Evolutionary conservation across 2,329 filamentous ascomycete genomes (phyloP), one percentile per base, ranked within the genome.

Genomic region (Colletotrichum lini): DNA sequence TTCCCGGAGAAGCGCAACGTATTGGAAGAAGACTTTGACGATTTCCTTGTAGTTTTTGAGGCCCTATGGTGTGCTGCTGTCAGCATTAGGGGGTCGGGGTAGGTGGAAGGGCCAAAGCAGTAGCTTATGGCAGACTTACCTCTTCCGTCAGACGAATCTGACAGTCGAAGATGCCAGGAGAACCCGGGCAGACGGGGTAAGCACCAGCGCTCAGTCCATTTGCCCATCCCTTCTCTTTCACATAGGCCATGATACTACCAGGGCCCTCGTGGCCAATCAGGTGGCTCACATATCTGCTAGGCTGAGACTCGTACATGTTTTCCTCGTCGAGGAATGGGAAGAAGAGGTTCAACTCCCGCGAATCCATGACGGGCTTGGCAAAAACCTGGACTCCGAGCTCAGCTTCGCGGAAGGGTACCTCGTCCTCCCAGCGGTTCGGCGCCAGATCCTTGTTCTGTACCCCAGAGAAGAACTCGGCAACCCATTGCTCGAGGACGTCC

Each of bases 201-300:
- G 91, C 89, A 45, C 95, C 95, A 49, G 94, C 93, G 56, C 92
- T 94, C 2, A 98, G 85, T 3, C 91, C 90, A 76, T 95, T 97
- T 4, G 92, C 94, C 94, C 95, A 97, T 9, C 95, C 95, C 81
- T 95, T 96, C 35, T 89, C 91, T 80, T 98, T 98, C 81, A 97
- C 88, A 79, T 96, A 95, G 2, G 95, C 91, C 83, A 98, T 90
- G 77, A 98, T 93, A 80, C 95, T 98, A 4, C 95, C 95, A 0
- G 95, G 95, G 0, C 95, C 95, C 80, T 98, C 95, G 76, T 98
- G 95, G 5, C 95, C 95, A 73, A 98, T 93, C 64, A 98, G 84
- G 78, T 98, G 95, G 77, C 93, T 93, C 71, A 98, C 90, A 78
- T 98, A 98, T 72, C 93, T 90, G 74, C 93, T 93, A 0, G 95